Conservation (phyloP, 345 rosid species). For the Citrus glauca region DNA sequence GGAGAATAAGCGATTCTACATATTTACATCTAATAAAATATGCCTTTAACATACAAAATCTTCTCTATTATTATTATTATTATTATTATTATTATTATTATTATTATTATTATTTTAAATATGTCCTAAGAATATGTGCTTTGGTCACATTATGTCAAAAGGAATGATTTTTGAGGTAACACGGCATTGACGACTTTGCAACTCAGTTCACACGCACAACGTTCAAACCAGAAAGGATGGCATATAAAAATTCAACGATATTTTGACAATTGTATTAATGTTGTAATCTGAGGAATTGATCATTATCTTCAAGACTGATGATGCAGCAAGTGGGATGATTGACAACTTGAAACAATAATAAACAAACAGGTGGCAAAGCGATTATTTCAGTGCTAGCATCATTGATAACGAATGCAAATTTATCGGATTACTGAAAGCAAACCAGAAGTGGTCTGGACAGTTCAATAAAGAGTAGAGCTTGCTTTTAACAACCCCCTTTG, state of each 20-base stretch:
- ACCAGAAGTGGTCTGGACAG: too few species aligned
- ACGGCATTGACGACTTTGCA: background rate
- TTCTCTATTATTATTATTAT: too few species aligned
- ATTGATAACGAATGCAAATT: background rate
- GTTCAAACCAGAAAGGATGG: background rate
- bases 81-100: too few species aligned
- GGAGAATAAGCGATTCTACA: too few species aligned
- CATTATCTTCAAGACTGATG: background rate
- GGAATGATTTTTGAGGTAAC: background rate
- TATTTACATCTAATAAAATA: too few species aligned
- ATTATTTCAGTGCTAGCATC: background rate
- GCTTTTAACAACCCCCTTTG: too few species aligned
- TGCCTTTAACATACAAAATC: too few species aligned
- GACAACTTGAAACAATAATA: background rate
- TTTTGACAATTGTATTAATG: background rate
- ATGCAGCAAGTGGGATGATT: background rate
- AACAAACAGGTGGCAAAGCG: background rate
- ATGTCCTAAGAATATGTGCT: slow-evolving; percentile 17
- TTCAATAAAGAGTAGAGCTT: too few species aligned
- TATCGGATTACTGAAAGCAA: background rate
- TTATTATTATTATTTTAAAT: too few species aligned
- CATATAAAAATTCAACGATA: too few species aligned
- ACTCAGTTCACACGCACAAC: background rate
- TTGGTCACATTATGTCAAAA: background rate
- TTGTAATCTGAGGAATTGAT: background rate